Conservation (phyloP, 208 protist genomes). For the Leishmania amazonensis region DNA sequence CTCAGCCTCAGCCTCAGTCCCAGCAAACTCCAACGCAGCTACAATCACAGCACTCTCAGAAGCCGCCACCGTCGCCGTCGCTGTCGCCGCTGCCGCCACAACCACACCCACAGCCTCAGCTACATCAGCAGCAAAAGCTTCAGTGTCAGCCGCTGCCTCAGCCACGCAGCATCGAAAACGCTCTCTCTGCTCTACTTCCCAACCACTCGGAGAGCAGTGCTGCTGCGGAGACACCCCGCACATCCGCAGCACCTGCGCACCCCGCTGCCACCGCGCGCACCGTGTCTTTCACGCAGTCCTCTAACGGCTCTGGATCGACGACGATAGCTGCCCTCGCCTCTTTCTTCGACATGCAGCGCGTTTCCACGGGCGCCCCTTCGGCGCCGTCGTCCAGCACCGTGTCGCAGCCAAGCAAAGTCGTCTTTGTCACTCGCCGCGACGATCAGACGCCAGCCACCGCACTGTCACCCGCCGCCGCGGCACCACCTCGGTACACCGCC, state of each 20-base stretch:
- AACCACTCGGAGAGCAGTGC: neutral
- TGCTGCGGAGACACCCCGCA: neutral
- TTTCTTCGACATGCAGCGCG: neutral
- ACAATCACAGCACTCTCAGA: neutral
- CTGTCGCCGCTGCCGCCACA: too few species aligned
- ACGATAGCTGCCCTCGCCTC: constrained; percentile 7
- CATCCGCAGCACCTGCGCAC: neutral
- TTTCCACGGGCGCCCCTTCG: neutral
- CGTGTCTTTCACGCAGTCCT: constrained; percentile 1
- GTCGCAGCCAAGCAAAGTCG: constrained; percentile 1
- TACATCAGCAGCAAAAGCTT: neutral
- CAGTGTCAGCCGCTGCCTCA: constrained; percentile 9
- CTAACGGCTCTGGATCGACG: neutral
- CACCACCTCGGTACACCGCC: constrained; percentile 26
- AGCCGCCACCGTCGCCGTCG: neutral
- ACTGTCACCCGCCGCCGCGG: neutral
- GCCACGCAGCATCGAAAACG: constrained; percentile 20
- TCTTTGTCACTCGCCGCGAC: neutral
- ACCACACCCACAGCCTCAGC: neutral
- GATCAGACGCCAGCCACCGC: constrained; percentile 4
- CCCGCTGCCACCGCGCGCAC: neutral
- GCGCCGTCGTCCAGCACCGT: neutral
- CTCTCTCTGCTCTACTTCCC: neutral
- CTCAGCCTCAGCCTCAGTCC: neutral
- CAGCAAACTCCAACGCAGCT: neutral